Evolutionary conservation across 108 stramenopile genomes (phyloP).

Genomic region (Nitzschia palea): DNA sequence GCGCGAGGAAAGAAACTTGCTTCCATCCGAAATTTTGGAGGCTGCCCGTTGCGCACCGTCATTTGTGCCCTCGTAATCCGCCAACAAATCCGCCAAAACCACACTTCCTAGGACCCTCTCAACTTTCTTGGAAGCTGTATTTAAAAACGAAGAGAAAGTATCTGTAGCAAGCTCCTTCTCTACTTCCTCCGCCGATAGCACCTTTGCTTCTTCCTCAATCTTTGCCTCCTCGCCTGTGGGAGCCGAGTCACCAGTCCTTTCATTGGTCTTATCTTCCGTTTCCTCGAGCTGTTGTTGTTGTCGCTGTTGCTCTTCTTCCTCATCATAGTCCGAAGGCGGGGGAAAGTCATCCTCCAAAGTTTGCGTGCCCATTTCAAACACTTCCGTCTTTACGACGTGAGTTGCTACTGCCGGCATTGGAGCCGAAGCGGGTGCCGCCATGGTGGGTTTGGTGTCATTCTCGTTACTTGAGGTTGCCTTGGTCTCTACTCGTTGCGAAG

Average conservation of each 20-base stretch:
- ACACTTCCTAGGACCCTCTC: slow-evolving; percentile 71
- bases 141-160: slow-evolving; percentile 71
- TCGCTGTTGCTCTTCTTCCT: slow-evolving; percentile 36
- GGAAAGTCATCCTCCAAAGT: slow-evolving; percentile 78
- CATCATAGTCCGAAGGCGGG: slow-evolving; percentile 46
- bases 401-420: slow-evolving; percentile 26
- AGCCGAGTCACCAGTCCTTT: neutral
- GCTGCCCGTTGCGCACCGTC: slow-evolving; percentile 34
- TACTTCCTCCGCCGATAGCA: slow-evolving; percentile 63
- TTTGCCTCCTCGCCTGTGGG: slow-evolving; percentile 1
- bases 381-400: slow-evolving; percentile 41
- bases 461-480: neutral
- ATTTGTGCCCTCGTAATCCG: slow-evolving; percentile 61
- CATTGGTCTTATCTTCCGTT: slow-evolving; percentile 6
- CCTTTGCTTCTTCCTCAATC: slow-evolving; percentile 20
- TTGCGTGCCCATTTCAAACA: slow-evolving; percentile 81
- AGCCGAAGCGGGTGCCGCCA: slow-evolving; percentile 7
- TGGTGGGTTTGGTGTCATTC: neutral
- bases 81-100: slow-evolving; percentile 60
- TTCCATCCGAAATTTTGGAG: slow-evolving; percentile 39
- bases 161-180: slow-evolving; percentile 52
- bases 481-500: slow-evolving; percentile 1
- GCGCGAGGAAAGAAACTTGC: slow-evolving; percentile 56
- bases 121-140: slow-evolving; percentile 79
- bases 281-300: slow-evolving; percentile 5